Evolutionary conservation across 2,329 filamentous ascomycete species (phyloP).

Genomic region (Fusarium begoniae): DNA sequence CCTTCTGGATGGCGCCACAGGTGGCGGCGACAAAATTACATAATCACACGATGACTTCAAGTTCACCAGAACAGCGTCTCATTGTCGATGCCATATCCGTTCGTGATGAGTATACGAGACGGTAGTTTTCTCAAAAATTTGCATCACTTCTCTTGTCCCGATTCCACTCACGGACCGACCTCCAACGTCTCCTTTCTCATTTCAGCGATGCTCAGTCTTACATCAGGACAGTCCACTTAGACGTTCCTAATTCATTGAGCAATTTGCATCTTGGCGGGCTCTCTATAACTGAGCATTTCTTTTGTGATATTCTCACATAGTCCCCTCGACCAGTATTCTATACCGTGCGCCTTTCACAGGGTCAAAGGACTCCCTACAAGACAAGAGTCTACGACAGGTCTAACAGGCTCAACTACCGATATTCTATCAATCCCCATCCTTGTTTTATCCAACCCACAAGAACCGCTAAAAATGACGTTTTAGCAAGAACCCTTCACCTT

Average conservation of each 20-base stretch:
- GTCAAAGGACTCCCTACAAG: not conserved
- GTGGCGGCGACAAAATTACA: not conserved
- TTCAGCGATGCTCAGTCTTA: not conserved
- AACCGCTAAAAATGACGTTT: constrained; percentile 28
- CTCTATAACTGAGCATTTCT: not conserved
- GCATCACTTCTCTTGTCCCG: not conserved
- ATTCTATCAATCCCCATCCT: not conserved
- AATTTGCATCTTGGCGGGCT: not conserved
- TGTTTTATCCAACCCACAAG: not conserved
- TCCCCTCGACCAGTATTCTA: not conserved
- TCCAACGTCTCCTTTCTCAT: not conserved
- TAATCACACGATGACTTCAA: constrained; percentile 11
- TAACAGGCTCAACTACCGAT: not conserved
- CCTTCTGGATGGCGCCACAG: not conserved
- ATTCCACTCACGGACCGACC: not conserved
- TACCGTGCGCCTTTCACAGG: constrained; percentile 20
- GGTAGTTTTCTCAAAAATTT: not conserved
- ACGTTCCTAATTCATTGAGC: not conserved
- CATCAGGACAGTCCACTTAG: not conserved
- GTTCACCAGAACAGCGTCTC: not conserved
- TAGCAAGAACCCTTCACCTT: not conserved
- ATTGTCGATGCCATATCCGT: not conserved
- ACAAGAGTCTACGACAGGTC: not conserved
- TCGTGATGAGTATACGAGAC: not conserved
- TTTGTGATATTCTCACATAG: not conserved